These are phyloP conservation scores for Moesziomyces aphidis DNA, from an alignment of 1,284 basidiomycete genomes.

Conservation along the genomic window DNA sequence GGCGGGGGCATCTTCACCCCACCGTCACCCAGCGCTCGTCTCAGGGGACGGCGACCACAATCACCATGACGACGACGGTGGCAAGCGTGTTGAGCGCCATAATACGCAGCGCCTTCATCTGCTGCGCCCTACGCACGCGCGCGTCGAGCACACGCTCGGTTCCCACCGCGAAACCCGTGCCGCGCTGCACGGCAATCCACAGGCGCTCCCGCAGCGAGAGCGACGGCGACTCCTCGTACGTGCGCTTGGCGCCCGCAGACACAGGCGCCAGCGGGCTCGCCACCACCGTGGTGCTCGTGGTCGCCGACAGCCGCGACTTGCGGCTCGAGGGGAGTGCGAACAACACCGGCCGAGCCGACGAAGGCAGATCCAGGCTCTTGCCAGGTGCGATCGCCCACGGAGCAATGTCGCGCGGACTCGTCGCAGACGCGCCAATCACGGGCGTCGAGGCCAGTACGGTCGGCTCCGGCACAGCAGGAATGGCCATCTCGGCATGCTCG, in stretches of 20 bases:
- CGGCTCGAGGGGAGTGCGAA: slow-evolving; percentile 18
- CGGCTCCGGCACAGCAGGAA: slow-evolving; percentile 12
- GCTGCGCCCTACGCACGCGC: slow-evolving; percentile 43
- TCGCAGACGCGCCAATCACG: not conserved
- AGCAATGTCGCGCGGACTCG: slow-evolving; percentile 24
- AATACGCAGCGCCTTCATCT: slow-evolving; percentile 46
- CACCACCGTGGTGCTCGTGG: slow-evolving; percentile 25
- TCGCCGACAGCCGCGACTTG: slow-evolving; percentile 25
- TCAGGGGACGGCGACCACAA: slow-evolving; percentile 49
- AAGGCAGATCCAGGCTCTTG: slow-evolving; percentile 5
- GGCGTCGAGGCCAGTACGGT: not conserved
- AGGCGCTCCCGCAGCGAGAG: slow-evolving; percentile 10
- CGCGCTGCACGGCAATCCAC: slow-evolving; percentile 36
- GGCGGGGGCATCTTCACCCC: too few relatives aligned
- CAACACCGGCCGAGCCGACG: slow-evolving; percentile 16
- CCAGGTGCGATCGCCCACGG: slow-evolving; percentile 20
- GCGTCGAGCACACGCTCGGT: slow-evolving; percentile 50
- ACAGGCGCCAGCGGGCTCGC: not conserved
- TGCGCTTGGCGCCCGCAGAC: slow-evolving; percentile 8
- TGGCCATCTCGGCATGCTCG: slow-evolving; percentile 5
- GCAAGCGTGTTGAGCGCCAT: slow-evolving; percentile 29
- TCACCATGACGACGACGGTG: slow-evolving; percentile 28
- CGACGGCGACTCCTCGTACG: slow-evolving; percentile 10
- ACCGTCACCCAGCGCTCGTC: not conserved
- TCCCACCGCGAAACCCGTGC: slow-evolving; percentile 50